phyloP scores from a whole-genome alignment of 23 red algal genomes.

The Gracilaria gracilis region DNA sequence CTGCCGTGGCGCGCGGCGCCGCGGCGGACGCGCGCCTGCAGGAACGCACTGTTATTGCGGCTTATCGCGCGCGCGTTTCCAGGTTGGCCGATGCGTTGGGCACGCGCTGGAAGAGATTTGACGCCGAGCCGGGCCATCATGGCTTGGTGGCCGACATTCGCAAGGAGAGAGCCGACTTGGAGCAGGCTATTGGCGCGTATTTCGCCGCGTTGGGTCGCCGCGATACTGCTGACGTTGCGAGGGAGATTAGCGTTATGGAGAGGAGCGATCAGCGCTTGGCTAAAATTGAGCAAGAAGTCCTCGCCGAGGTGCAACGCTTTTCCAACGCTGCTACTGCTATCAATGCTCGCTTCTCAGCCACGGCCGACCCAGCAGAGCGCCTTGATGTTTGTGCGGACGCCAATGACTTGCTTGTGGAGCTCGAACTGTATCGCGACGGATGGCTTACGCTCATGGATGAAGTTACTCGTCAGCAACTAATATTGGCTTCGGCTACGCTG shows the following conservation, averaged over 20 bases:
- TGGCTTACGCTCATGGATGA: slow-evolving; percentile 23
- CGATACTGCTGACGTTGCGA: background rate
- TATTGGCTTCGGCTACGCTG: background rate
- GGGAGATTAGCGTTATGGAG: background rate
- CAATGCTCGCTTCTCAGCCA: background rate
- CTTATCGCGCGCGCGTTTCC: slow-evolving; percentile 29
- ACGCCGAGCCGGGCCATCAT: slow-evolving; percentile 27
- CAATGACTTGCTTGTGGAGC: slow-evolving; percentile 46
- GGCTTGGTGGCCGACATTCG: slow-evolving; percentile 1
- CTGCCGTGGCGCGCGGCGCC: background rate
- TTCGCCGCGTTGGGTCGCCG: slow-evolving; percentile 42
- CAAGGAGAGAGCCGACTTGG: background rate
- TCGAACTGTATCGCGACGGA: slow-evolving; percentile 36
- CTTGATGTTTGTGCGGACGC: slow-evolving; percentile 29
- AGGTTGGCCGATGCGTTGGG: background rate
- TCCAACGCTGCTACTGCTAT: background rate
- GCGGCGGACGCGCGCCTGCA: slow-evolving; percentile 13
- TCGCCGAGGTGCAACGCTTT: slow-evolving; percentile 41
- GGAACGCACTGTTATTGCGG: slow-evolving; percentile 36
- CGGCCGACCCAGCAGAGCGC: background rate
- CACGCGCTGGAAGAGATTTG: slow-evolving; percentile 13
- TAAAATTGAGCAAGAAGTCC: slow-evolving; percentile 12
- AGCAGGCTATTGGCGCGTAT: slow-evolving; percentile 42
- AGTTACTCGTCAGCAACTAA: background rate
- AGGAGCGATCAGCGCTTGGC: slow-evolving; percentile 30